A percentile compares a stretch with the other conserved stretches of the same genome.
Evolutionary conservation across 305 asterid species (phyloP).

Genomic region (Rubia tinctorum): DNA sequence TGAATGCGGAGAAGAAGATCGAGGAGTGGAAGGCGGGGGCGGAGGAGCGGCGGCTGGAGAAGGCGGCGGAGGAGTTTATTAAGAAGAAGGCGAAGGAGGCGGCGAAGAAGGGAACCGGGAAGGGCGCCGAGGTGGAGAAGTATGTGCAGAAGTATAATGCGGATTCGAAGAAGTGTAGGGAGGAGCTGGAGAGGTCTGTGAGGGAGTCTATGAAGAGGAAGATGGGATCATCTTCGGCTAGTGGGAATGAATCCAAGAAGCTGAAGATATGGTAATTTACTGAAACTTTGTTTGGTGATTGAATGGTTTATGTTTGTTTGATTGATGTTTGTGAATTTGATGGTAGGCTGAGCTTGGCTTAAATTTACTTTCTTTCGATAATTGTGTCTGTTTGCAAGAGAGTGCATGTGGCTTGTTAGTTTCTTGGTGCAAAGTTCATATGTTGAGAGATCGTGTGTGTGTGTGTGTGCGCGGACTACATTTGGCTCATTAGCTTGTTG

Average conservation of each 20-base stretch:
- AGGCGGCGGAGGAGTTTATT: slow-evolving; percentile 78
- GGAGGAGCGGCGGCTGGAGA: slow-evolving; percentile 87
- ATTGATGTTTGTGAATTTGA: neutral
- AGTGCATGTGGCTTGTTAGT: neutral
- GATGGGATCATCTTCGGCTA: slow-evolving; percentile 21
- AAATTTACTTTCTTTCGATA: neutral
- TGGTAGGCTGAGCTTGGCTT: neutral
- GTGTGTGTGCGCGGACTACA: no score
- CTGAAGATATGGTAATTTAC: slow-evolving; percentile 71
- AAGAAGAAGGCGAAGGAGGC: slow-evolving; percentile 70
- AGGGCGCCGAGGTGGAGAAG: slow-evolving; percentile 56
- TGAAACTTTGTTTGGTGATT: neutral
- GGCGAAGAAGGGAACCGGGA: slow-evolving; percentile 50
- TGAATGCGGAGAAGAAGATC: slow-evolving; percentile 94
- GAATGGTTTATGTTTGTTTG: neutral
- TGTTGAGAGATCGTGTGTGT: neutral
- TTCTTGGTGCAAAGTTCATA: neutral
- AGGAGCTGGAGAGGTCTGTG: slow-evolving; percentile 78
- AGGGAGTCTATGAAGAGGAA: slow-evolving; percentile 79
- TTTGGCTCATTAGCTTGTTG: no score
- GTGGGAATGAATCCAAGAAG: slow-evolving; percentile 47
- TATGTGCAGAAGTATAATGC: slow-evolving; percentile 87
- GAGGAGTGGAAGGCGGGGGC: slow-evolving; percentile 95
- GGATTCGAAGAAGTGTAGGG: slow-evolving; percentile 83
- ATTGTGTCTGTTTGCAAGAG: neutral